Evolutionary conservation across 2,329 filamentous ascomycete species (phyloP).

Genomic region (Fusarium sp.): DNA sequence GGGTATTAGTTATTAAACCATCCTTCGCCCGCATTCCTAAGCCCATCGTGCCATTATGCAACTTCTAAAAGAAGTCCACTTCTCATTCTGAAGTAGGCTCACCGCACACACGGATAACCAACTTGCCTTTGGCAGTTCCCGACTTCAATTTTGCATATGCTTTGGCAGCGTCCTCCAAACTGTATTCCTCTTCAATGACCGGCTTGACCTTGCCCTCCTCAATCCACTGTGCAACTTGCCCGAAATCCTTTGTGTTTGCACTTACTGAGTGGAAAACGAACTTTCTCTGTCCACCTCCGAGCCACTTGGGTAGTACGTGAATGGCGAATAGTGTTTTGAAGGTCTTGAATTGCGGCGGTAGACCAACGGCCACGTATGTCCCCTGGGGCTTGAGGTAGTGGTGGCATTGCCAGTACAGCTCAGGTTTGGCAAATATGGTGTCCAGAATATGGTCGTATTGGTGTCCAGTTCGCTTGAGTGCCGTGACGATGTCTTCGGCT

Average conservation of each 20-base stretch:
- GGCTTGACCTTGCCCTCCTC: conserved; percentile 9
- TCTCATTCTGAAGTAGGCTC: not conserved
- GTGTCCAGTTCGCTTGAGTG: not conserved
- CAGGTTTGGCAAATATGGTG: conserved; percentile 12
- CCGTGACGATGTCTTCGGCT: not conserved
- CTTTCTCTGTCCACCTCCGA: conserved; percentile 23
- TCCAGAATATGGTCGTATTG: conserved; percentile 23
- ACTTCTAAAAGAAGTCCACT: not conserved
- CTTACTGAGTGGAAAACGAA: conserved; percentile 29
- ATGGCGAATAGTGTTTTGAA: conserved; percentile 20
- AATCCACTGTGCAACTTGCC: conserved; percentile 9
- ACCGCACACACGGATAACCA: conserved; percentile 10
- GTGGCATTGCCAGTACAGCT: conserved; percentile 29
- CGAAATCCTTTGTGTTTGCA: conserved; percentile 22
- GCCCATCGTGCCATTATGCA: not conserved
- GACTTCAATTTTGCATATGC: conserved; percentile 27
- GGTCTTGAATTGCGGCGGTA: not conserved
- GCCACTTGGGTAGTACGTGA: conserved; percentile 14
- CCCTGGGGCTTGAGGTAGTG: conserved; percentile 17
- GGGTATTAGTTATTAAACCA: not conserved
- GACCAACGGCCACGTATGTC: conserved; percentile 20
- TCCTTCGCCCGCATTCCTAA: not conserved
- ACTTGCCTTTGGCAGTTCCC: conserved; percentile 8
- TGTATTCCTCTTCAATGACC: conserved; percentile 21
- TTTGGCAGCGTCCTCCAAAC: not conserved